These are phyloP conservation scores for Diaporthe nobilis DNA, from an alignment of 2,329 filamentous ascomycete genomes.

Conservation along the genomic window DNA sequence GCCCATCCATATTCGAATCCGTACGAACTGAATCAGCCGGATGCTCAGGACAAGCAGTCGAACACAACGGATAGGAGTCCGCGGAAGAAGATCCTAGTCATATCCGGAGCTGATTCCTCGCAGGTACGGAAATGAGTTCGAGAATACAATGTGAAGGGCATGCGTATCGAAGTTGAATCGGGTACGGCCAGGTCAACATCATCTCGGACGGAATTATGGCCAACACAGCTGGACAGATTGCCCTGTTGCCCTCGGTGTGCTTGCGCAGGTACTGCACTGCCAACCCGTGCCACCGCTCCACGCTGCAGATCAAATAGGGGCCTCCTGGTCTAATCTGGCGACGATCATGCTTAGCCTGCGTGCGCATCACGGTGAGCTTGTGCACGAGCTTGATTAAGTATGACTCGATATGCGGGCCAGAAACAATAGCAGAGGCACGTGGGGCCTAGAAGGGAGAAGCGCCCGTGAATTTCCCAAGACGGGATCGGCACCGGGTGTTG, in stretches of 20 bases:
- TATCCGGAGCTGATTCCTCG: background rate
- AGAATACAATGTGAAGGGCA: background rate
- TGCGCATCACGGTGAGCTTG: conserved; percentile 9
- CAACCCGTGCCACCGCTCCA: background rate
- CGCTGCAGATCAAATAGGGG: conserved; percentile 16
- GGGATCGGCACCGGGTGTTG: conserved; percentile 8
- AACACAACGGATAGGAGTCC: background rate
- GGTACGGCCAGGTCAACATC: background rate
- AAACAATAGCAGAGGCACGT: background rate
- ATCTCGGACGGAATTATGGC: background rate
- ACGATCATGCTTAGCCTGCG: background rate
- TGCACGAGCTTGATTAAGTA: conserved; percentile 20
- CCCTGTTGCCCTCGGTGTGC: background rate
- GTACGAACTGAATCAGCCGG: conserved; percentile 17
- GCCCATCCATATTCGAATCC: background rate
- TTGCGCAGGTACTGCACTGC: background rate
- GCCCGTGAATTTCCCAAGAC: conserved; percentile 19
- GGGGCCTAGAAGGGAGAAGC: conserved; percentile 4
- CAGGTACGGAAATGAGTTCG: background rate
- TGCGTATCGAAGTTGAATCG: background rate
- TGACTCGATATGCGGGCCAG: conserved; percentile 20
- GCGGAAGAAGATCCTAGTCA: background rate
- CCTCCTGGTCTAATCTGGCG: background rate
- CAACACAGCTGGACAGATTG: background rate
- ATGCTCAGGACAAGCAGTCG: background rate